These are phyloP conservation scores for Corniculantispora saksenae DNA, from an alignment of 2,329 filamentous ascomycete species.

Conservation along the genomic window DNA sequence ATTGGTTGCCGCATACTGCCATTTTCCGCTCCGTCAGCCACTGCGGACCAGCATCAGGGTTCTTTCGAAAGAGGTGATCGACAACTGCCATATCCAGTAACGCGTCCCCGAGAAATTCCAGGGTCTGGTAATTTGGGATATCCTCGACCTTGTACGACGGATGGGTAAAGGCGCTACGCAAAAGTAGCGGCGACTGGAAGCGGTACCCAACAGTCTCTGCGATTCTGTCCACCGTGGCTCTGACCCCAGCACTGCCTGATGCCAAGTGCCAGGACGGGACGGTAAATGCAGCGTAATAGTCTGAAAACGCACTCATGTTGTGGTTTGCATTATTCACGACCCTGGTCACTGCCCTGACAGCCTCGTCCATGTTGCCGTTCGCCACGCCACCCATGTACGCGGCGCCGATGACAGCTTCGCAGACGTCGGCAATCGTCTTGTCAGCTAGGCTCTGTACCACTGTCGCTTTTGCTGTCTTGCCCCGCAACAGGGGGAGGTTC, in stretches of 20 bases:
- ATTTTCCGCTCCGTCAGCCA: slow-evolving; percentile 99
- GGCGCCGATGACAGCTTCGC: slow-evolving; percentile 90
- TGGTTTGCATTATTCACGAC: slow-evolving; percentile 73
- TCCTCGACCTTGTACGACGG: slow-evolving; percentile 79
- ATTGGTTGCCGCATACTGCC: slow-evolving; percentile 98
- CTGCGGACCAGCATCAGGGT: slow-evolving; percentile 81
- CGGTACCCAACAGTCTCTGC: slow-evolving; percentile 56
- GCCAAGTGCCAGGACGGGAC: slow-evolving; percentile 69
- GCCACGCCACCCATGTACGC: slow-evolving; percentile 58
- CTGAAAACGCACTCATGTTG: slow-evolving; percentile 64
- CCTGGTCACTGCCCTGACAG: slow-evolving; percentile 63
- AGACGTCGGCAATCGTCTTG: slow-evolving; percentile 92
- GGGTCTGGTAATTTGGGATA: slow-evolving; percentile 85
- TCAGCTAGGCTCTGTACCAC: slow-evolving; percentile 71
- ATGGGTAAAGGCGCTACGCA: slow-evolving; percentile 85
- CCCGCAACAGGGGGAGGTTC: slow-evolving; percentile 69
- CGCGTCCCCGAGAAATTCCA: slow-evolving; percentile 90
- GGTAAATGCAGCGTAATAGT: slow-evolving; percentile 71
- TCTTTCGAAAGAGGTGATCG: slow-evolving; percentile 75
- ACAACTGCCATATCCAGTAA: slow-evolving; percentile 85
- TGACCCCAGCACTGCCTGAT: slow-evolving; percentile 61
- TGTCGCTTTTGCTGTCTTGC: slow-evolving; percentile 57
- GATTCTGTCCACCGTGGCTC: slow-evolving; percentile 67
- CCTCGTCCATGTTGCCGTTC: slow-evolving; percentile 53
- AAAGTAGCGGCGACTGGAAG: slow-evolving; percentile 74